Percentiles rank a stretch among this genome's conserved stretches.
Evolutionary conservation across 108 stramenopile species (phyloP).

Genomic region (Skeletonema costatum): DNA sequence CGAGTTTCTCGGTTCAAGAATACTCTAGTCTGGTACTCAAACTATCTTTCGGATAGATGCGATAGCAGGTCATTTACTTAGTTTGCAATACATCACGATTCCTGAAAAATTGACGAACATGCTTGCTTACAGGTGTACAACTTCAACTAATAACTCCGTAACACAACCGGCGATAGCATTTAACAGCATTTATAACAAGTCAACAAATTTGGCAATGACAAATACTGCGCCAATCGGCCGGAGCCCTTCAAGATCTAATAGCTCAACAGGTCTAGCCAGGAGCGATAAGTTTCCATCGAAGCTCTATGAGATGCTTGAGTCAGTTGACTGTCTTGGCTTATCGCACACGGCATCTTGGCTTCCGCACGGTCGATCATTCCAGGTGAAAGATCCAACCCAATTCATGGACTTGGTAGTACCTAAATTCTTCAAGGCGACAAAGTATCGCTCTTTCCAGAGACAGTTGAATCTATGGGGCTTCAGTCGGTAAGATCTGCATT

Average conservation of each 20-base stretch:
- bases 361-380: constrained; percentile 74
- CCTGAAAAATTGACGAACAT: too few species aligned
- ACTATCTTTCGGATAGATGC: too few species aligned
- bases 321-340: not conserved
- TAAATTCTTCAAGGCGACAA: constrained; percentile 19
- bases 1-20: too few species aligned
- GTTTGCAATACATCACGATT: too few species aligned
- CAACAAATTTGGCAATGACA: too few species aligned
- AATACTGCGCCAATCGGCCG: too few species aligned
- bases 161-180: not conserved
- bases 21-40: too few species aligned
- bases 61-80: too few species aligned
- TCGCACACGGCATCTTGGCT: constrained; percentile 59
- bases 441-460: constrained; percentile 12
- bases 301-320: not conserved
- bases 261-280: not conserved
- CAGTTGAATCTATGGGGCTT: constrained; percentile 16
- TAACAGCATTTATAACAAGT: too few species aligned
- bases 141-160: too few species aligned
- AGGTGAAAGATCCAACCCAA: constrained; percentile 53
- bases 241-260: not conserved
- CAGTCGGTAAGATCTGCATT: not conserved
- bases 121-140: too few species aligned
- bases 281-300: not conserved
- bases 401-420: constrained; percentile 39